A percentile compares a stretch with the other conserved stretches of the same genome.
phyloP scores from a whole-genome alignment of 331 rosid genomes.

The Quercus phellos region DNA sequence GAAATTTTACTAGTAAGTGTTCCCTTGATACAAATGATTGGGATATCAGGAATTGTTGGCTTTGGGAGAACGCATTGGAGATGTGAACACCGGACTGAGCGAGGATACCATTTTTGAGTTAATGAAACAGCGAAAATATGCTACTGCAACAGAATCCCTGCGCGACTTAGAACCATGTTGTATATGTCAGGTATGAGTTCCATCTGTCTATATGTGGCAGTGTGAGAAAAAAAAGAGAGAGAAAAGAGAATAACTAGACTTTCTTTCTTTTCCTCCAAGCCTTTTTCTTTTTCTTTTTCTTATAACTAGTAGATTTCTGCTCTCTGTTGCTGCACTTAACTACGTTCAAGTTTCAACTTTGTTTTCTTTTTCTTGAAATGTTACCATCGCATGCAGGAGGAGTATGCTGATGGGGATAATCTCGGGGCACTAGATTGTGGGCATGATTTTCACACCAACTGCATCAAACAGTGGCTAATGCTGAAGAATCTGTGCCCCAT shows the following conservation, averaged over 20 bases:
- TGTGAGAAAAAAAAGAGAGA: background rate
- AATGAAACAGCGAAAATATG: constrained; percentile 45
- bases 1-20: constrained; percentile 1
- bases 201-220: background rate
- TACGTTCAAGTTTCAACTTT: constrained; percentile 2
- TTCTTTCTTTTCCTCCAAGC: too few species aligned
- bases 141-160: constrained; percentile 26
- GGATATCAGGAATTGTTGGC: constrained; percentile 71
- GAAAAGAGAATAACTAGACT: background rate
- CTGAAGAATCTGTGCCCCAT: constrained; percentile 88
- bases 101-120: constrained; percentile 50
- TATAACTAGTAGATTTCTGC: background rate
- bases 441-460: constrained; percentile 67
- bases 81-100: constrained; percentile 68
- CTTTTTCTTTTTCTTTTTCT: background rate
- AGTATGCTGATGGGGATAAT: constrained; percentile 53
- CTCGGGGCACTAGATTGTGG: constrained; percentile 78
- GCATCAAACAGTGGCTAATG: constrained; percentile 80
- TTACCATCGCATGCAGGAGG: constrained; percentile 63
- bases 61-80: constrained; percentile 78
- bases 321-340: background rate
- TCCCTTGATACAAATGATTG: constrained; percentile 16
- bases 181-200: constrained; percentile 62
- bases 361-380: constrained; percentile 11
- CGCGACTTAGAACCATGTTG: constrained; percentile 70